Base-by-base conservation (phyloP, 192 early-diverging fungal genomes). In the Helicostylum pulchrum region DNA sequence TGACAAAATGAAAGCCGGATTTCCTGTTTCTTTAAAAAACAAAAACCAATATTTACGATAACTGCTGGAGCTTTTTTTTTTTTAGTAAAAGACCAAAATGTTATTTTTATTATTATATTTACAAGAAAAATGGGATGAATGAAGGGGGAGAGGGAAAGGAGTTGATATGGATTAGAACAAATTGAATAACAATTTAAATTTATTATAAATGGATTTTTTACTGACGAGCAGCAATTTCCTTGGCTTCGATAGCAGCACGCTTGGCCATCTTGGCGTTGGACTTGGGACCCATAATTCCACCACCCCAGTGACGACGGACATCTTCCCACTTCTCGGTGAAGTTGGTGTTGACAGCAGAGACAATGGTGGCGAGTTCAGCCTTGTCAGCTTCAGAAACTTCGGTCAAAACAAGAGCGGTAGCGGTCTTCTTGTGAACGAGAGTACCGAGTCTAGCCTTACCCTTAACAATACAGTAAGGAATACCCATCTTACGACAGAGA, bases 381-480 rank as follows among this genome's bases (percentile, higher is more conserved):
- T 99, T 98, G 87, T 99, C 97, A 83, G 94, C 96, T 55, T 90
- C 85, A 75, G 86, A 86, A 77, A 95, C 89, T 44, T 98, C 97
- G 59, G 91, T 92, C 70, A 99, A 78, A 56, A 92, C 95, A 60
- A 99, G 78, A 61, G 95, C 96, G 54, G 97, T 98, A 77, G 95
- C 95, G 56, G 93, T 99, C 94, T 99, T 99, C 85, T 97, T 93
- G 92, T 97, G 95, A 71, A 99, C 92, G 51, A 98, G 90, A 59
- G 95, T 93, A 74, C 97, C 97, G 73, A 99, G 90, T 77, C 97
- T 88, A 78, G 91, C 85, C 89, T 99, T 99, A 76, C 91, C 85
- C 94, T 99, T 99, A 77, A 99, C 93, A 77, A 99, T 97, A 83
- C 83, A 87, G 88, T 99, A 99, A 62, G 97, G 97, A 76, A 99